These are phyloP conservation scores for Monosporascus sp. DNA, from an alignment of 2,329 filamentous ascomycete species.

Conservation along the genomic window DNA sequence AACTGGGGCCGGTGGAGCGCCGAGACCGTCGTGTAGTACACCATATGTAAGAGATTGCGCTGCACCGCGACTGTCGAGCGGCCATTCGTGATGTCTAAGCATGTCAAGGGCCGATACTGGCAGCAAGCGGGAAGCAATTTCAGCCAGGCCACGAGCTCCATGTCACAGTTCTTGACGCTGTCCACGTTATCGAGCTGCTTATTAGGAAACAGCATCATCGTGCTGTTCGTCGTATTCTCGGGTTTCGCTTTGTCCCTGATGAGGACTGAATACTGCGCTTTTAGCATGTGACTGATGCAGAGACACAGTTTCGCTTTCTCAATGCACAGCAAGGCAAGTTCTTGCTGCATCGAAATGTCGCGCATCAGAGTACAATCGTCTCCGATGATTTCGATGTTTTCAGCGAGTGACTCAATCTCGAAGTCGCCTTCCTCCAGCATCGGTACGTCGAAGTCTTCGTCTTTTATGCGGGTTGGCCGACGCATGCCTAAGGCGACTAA, in stretches of 20 bases:
- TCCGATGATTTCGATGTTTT: slow-evolving; percentile 64
- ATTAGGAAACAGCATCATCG: slow-evolving; percentile 89
- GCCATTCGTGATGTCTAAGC: slow-evolving; percentile 54
- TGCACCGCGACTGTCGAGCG: slow-evolving; percentile 62
- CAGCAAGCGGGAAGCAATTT: slow-evolving; percentile 66
- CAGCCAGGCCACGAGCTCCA: slow-evolving; percentile 74
- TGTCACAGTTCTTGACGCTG: slow-evolving; percentile 73
- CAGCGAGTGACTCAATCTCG: slow-evolving; percentile 65
- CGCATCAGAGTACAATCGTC: slow-evolving; percentile 66
- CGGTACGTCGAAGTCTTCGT: slow-evolving; percentile 88
- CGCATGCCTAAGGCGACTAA: slow-evolving; percentile 92
- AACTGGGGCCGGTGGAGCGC: slow-evolving; percentile 90
- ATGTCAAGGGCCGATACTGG: slow-evolving; percentile 56
- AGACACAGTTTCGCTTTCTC: slow-evolving; percentile 86
- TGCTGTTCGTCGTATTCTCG: slow-evolving; percentile 68
- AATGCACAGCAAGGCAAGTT: slow-evolving; percentile 84
- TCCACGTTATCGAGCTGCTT: slow-evolving; percentile 78
- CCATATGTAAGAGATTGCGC: slow-evolving; percentile 84
- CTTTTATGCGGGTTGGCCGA: slow-evolving; percentile 85
- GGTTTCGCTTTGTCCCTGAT: slow-evolving; percentile 78
- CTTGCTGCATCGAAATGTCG: slow-evolving; percentile 67
- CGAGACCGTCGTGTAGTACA: slow-evolving; percentile 87
- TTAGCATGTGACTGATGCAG: slow-evolving; percentile 83
- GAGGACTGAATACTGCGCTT: slow-evolving; percentile 86
- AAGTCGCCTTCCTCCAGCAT: slow-evolving; percentile 85